Evolutionary conservation across 768 basidiomycete species (phyloP).

Genomic region (Leccinum barrowsii): DNA sequence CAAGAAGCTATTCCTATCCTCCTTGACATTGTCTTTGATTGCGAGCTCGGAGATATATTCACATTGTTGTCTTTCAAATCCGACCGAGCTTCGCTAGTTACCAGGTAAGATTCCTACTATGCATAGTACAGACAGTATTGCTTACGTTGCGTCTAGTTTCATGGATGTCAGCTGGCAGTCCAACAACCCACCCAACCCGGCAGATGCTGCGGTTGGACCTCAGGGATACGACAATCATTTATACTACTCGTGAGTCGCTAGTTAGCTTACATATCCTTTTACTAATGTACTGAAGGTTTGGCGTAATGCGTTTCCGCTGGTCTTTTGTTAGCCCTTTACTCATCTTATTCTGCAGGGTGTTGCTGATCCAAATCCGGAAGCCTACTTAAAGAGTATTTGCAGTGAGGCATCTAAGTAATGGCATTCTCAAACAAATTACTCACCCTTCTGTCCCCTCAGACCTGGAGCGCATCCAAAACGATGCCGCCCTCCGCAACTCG

Average conservation of each 20-base stretch:
- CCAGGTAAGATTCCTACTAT: conserved; percentile 33
- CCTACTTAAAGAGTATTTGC: conserved; percentile 67
- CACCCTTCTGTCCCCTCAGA: conserved; percentile 38
- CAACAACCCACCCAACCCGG: conserved; percentile 67
- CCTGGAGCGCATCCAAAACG: conserved; percentile 50
- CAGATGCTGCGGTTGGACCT: conserved; percentile 63
- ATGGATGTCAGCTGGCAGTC: conserved; percentile 82
- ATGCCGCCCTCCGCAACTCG: conserved; percentile 41
- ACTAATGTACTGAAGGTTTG: conserved; percentile 43
- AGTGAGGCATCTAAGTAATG: conserved; percentile 41
- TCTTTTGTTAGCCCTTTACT: not conserved
- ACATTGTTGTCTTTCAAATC: conserved; percentile 18
- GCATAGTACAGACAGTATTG: not conserved
- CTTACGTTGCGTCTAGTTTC: conserved; percentile 45
- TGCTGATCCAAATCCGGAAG: conserved; percentile 57
- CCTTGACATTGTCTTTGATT: conserved; percentile 22
- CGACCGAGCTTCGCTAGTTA: conserved; percentile 28
- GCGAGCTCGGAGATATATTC: conserved; percentile 22
- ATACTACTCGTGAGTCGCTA: conserved; percentile 59
- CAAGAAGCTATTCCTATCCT: conserved; percentile 37
- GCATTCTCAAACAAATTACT: not conserved
- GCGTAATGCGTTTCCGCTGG: conserved; percentile 38
- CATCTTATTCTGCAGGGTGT: conserved; percentile 49
- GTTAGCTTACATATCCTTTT: not conserved
- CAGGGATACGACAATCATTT: conserved; percentile 78